Percentiles rank a stretch among this genome's conserved stretches.
phyloP scores from a whole-genome alignment of 345 rosid species.

The Brassica carinata region DNA sequence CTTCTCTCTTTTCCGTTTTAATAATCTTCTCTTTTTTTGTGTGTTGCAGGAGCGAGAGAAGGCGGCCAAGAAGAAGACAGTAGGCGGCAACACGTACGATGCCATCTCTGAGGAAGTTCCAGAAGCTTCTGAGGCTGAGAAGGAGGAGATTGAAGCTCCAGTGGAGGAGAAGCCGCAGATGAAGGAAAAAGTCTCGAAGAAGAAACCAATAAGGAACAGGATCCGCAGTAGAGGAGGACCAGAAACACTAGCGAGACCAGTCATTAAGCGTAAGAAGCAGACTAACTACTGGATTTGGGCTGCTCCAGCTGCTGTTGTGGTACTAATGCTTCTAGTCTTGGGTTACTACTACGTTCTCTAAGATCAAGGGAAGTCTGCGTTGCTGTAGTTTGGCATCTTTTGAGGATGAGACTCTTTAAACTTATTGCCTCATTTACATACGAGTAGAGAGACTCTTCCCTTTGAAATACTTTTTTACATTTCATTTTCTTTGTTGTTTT shows the following conservation, averaged over 20 bases:
- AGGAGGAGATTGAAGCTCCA: conserved; percentile 36
- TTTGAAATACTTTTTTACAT: conserved; percentile 32
- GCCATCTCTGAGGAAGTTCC: conserved; percentile 46
- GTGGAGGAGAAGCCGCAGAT: background rate
- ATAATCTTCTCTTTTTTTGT: background rate
- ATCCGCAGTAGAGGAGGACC: conserved; percentile 46
- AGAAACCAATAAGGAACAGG: conserved; percentile 38
- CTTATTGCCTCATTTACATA: conserved; percentile 32
- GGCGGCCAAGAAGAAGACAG: conserved; percentile 77
- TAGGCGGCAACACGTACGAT: background rate
- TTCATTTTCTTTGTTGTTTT: conserved; percentile 23
- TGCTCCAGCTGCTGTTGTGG: conserved; percentile 56
- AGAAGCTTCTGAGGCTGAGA: conserved; percentile 55
- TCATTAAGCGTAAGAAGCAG: conserved; percentile 69
- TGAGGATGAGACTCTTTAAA: conserved; percentile 19
- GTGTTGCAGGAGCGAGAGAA: conserved; percentile 74
- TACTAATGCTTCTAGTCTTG: conserved; percentile 47
- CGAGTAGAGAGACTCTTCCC: conserved; percentile 35
- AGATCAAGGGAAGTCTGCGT: conserved; percentile 25
- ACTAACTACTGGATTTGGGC: conserved; percentile 73
- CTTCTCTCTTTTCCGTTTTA: background rate
- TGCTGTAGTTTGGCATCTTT: conserved; percentile 39
- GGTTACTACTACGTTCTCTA: conserved; percentile 53
- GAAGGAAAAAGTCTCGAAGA: background rate
- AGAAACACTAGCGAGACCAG: conserved; percentile 64